Base-by-base conservation (phyloP, 805 yeast genomes). In the Candida pseudoglaebosa region DNA sequence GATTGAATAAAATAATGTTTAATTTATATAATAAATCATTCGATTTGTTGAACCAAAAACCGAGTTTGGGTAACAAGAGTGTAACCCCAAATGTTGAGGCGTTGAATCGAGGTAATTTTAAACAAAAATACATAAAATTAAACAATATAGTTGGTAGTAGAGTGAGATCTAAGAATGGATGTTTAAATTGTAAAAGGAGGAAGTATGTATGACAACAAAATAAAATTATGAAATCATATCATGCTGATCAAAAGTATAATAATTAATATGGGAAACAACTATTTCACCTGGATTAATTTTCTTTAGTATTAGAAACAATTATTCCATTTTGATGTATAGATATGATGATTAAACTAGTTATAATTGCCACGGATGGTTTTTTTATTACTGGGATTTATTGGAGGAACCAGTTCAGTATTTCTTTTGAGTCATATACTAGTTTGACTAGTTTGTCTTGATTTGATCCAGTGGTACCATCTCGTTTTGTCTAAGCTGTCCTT, bases 191-290 rank as follows among this genome's bases (percentile, higher is more conserved):
- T n/a, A 22, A 24, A 16, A 19, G 24, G n/a, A 37, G 39, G 29
- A 37, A 28, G 39, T 37, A 37, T 30, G 39, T 37, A 24, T 24
- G 9, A 21, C n/a, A n/a, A n/a, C n/a, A n/a, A n/a, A n/a, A n/a
- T n/a, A n/a, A n/a, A n/a, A n/a, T n/a, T n/a, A n/a, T n/a, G n/a
- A n/a, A n/a, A n/a, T n/a, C n/a, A n/a, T n/a, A 6, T 26, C 5
- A 6, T 26, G 13, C 26, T 22, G 26, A 12, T 22, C 12, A 12
- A 22, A 12, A 22, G 12, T 8, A 22, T 22, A 22, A 12, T 12
- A 8, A 22, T 22, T 8, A 22, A 22, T 22, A 12, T 12, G 12
- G 26, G 26, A 12, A 22, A 12, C n/a, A n/a, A n/a, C n/a, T n/a
- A n/a, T n/a, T n/a, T n/a, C n/a, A 22, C 26, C 8, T 12, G 26